Conservation (phyloP, 1,284 basidiomycete genomes). For the Salmacisia buchloeana region DNA sequence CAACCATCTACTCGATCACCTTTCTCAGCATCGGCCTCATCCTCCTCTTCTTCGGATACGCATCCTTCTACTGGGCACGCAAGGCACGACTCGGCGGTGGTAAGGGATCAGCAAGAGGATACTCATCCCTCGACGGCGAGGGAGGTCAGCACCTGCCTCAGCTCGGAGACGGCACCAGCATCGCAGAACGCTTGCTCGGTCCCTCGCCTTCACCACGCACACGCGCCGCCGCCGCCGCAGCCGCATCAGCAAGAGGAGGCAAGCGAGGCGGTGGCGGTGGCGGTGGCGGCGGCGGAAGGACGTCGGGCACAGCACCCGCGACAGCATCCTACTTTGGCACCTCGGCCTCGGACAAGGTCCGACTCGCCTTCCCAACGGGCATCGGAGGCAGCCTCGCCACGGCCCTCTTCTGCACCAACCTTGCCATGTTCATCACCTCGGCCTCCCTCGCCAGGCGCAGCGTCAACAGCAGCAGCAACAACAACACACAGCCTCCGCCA, state of each 20-base stretch:
- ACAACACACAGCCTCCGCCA: not conserved
- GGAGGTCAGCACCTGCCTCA: not conserved
- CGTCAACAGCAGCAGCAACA: conserved; percentile 1
- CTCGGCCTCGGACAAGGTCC: not conserved
- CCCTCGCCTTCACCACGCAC: not conserved
- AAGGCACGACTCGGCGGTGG: conserved; percentile 8
- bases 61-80: conserved; percentile 37
- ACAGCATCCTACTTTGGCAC: not conserved
- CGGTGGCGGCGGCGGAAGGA: too few species aligned
- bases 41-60: conserved; percentile 37
- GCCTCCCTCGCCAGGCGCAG: conserved; percentile 20
- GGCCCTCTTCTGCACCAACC: conserved; percentile 35
- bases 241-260: too few species aligned
- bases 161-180: not conserved
- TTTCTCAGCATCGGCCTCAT: conserved; percentile 32
- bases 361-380: conserved; percentile 27
- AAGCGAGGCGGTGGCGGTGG: too few species aligned
- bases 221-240: not conserved
- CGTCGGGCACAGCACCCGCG: too few species aligned
- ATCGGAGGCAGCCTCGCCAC: conserved; percentile 31
- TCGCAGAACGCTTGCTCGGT: not conserved
- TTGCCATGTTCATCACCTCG: conserved; percentile 23
- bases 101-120: not conserved
- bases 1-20: conserved; percentile 29
- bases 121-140: not conserved